A percentile compares a stretch with the other conserved stretches of the same genome.
These are phyloP conservation scores for Metschnikowia rubicola DNA, from an alignment of 805 yeast species.

Conservation along the genomic window DNA sequence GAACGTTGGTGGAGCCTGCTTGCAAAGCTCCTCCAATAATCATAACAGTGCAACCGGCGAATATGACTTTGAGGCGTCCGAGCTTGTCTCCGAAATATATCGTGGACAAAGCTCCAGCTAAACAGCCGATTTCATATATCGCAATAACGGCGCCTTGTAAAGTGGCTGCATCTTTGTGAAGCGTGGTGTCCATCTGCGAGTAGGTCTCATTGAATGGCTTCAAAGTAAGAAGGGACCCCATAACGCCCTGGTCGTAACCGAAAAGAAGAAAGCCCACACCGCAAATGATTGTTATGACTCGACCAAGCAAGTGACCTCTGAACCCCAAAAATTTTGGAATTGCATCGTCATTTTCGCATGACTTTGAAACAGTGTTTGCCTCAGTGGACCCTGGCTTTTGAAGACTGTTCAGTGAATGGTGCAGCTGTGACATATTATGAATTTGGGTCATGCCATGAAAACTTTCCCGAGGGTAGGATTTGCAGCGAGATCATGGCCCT, in stretches of 20 bases:
- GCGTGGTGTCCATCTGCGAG: slow-evolving; percentile 16
- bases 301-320: slow-evolving; percentile 10
- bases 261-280: slow-evolving; percentile 31
- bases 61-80: slow-evolving; percentile 22
- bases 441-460: too few species aligned
- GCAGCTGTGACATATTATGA: too few species aligned
- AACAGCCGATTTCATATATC: slow-evolving; percentile 23
- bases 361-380: slow-evolving; percentile 1
- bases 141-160: slow-evolving; percentile 23
- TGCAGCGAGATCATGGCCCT: too few species aligned
- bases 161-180: slow-evolving; percentile 14
- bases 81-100: slow-evolving; percentile 21
- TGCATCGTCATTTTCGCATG: neutral
- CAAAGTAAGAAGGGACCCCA: slow-evolving; percentile 27
- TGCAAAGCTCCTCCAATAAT: slow-evolving; percentile 24
- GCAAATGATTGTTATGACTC: slow-evolving; percentile 14
- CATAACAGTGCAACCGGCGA: slow-evolving; percentile 20
- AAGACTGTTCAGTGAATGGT: too few species aligned
- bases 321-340: slow-evolving; percentile 13
- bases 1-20: slow-evolving; percentile 20
- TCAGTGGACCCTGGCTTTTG: neutral
- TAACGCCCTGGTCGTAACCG: slow-evolving; percentile 43
- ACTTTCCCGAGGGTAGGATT: too few species aligned
- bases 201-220: slow-evolving; percentile 19
- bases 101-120: slow-evolving; percentile 20